Evolutionary conservation across 176 grass and related monocot species (phyloP).

Genomic region (Triticum turgidum): DNA sequence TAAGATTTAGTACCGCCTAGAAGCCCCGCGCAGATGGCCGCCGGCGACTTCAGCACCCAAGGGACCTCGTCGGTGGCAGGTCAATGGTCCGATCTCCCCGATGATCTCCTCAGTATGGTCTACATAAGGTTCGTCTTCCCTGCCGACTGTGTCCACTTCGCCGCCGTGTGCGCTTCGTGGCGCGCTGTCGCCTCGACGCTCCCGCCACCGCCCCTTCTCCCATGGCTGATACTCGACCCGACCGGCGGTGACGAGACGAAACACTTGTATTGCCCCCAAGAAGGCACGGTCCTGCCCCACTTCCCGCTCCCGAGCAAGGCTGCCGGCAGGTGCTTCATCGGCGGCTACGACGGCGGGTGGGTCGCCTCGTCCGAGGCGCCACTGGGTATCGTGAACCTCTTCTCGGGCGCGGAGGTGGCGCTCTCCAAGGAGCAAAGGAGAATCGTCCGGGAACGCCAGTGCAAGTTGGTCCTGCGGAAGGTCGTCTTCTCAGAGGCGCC

Average conservation of each 20-base stretch:
- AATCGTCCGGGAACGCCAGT: background rate
- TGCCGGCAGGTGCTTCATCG: background rate
- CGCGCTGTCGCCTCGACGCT: background rate
- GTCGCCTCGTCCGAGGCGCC: too few relatives aligned
- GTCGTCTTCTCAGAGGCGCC: background rate
- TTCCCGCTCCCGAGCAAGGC: background rate
- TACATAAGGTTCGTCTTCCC: background rate
- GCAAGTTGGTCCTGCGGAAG: background rate
- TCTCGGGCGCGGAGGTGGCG: background rate
- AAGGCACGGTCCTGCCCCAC: background rate
- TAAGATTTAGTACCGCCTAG: background rate
- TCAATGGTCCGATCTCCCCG: background rate
- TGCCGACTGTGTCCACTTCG: background rate
- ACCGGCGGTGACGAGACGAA: background rate
- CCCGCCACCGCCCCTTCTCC: background rate
- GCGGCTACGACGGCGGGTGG: background rate
- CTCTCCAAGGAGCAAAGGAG: background rate
- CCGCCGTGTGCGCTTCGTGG: background rate
- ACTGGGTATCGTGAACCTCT: too few relatives aligned
- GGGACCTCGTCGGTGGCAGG: background rate
- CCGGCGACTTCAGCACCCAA: background rate
- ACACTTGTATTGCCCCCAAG: background rate
- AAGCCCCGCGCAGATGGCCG: background rate
- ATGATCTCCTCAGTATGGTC: background rate
- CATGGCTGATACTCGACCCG: background rate